phyloP scores from a whole-genome alignment of 1,139 yeast genomes.

The Candida buenavistaensis region DNA sequence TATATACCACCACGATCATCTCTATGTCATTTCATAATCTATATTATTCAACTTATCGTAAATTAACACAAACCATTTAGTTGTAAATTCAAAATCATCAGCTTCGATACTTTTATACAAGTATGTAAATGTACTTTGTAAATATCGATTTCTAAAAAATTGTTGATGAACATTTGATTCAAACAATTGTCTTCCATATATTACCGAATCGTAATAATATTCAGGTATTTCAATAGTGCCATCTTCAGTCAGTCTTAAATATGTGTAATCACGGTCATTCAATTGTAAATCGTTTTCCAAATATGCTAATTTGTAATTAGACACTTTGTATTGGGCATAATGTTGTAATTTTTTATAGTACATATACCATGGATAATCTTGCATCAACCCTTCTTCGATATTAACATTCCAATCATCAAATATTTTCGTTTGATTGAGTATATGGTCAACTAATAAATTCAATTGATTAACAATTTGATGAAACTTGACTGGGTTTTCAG shows the following conservation, averaged over 20 bases:
- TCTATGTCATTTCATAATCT: conserved; percentile 16
- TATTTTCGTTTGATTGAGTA: conserved; percentile 17
- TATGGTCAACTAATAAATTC: conserved; percentile 13
- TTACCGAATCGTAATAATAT: conserved; percentile 14
- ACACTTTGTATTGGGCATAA: conserved; percentile 55
- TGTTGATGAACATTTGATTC: conserved; percentile 8
- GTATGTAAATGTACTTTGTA: conserved; percentile 24
- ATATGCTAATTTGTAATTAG: conserved; percentile 53
- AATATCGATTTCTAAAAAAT: conserved; percentile 9
- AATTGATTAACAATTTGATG: conserved; percentile 21
- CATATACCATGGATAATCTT: conserved; percentile 74
- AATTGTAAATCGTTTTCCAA: conserved; percentile 42
- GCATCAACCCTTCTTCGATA: conserved; percentile 48
- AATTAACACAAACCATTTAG: conserved; percentile 29
- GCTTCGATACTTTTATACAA: conserved; percentile 24
- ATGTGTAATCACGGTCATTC: conserved; percentile 23
- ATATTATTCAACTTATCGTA: conserved; percentile 26
- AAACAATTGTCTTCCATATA: conserved; percentile 13
- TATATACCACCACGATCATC: too few relatives aligned
- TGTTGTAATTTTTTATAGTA: conserved; percentile 55
- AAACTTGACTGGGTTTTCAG: conserved; percentile 20
- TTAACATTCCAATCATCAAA: conserved; percentile 38
- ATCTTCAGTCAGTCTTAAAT: conserved; percentile 13
- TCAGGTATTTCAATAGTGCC: conserved; percentile 6
- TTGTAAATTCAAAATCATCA: conserved; percentile 26